Conservation (phyloP, 208 protist species). For the Acanthamoeba sp. region DNA sequence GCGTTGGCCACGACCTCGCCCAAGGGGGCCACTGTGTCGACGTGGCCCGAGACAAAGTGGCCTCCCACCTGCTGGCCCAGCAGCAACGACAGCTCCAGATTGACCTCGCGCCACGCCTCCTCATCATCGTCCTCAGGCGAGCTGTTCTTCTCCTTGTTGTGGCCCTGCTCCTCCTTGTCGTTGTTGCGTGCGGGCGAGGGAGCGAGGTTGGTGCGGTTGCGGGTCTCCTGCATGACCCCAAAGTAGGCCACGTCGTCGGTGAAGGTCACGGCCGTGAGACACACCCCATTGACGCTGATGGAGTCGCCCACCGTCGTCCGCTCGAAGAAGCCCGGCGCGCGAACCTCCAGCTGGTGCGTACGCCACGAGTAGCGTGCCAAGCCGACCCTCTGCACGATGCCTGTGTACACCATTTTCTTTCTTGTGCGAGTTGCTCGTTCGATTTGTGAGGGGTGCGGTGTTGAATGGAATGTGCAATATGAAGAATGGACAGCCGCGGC, state of each 20-base stretch:
- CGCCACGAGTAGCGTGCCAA: neutral
- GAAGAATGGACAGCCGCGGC: no score
- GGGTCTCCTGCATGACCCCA: constrained; percentile 78
- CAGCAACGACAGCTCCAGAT: constrained; percentile 74
- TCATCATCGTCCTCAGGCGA: neutral
- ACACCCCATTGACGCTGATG: constrained; percentile 79
- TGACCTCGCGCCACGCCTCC: constrained; percentile 30
- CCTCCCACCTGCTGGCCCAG: constrained; percentile 66
- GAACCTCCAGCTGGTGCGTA: constrained; percentile 30
- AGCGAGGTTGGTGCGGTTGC: constrained; percentile 59
- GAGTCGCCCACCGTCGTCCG: constrained; percentile 72
- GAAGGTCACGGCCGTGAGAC: constrained; percentile 71
- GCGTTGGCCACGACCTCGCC: neutral
- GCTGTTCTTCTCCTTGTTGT: neutral
- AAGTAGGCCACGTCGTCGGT: constrained; percentile 78
- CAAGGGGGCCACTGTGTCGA: constrained; percentile 64
- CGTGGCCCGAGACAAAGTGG: constrained; percentile 78
- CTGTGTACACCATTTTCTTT: constrained; percentile 77
- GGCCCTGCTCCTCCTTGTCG: neutral
- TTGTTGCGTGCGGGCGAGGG: neutral
- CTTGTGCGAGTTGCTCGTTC: no score
- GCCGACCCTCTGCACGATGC: constrained; percentile 74
- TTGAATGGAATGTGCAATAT: no score
- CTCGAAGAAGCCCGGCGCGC: constrained; percentile 76
- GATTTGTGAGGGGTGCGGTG: no score